Evolutionary conservation across 805 yeast species (phyloP).

Genomic region (Limtongozyma cylindracea): DNA sequence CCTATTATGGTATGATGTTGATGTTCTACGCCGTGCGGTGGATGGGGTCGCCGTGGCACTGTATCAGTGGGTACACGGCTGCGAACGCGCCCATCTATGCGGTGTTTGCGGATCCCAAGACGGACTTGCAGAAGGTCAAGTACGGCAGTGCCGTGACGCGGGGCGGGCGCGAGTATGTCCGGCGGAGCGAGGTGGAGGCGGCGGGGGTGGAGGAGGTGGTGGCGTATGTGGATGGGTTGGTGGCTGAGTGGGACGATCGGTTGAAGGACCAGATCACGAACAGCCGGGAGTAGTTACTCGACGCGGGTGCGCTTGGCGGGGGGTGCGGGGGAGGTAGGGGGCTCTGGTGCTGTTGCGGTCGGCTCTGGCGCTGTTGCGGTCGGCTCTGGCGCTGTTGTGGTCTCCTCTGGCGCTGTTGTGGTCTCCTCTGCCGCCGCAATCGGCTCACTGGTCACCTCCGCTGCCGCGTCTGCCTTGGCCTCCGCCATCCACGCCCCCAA

Average conservation of each 20-base stretch:
- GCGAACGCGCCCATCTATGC: constrained; percentile 55
- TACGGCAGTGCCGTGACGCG: constrained; percentile 46
- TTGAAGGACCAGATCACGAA: constrained; percentile 49
- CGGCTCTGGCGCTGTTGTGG: too few relatives aligned
- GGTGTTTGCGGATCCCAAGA: constrained; percentile 23
- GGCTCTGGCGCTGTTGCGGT: too few relatives aligned
- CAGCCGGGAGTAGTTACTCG: constrained; percentile 8
- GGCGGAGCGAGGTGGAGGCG: constrained; percentile 25
- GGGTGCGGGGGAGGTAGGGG: too few relatives aligned
- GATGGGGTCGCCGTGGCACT: constrained; percentile 74
- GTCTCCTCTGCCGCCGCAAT: too few relatives aligned
- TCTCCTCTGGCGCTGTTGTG: too few relatives aligned
- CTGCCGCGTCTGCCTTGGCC: too few relatives aligned
- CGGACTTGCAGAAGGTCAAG: constrained; percentile 31
- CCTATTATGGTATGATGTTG: constrained; percentile 67
- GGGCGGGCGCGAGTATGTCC: constrained; percentile 40
- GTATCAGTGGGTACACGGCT: constrained; percentile 68
- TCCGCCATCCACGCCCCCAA: too few relatives aligned
- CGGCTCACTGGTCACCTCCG: too few relatives aligned
- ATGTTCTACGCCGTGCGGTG: constrained; percentile 66
- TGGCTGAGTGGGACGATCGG: constrained; percentile 47
- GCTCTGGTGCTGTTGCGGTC: too few relatives aligned
- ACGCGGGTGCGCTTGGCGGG: too few relatives aligned
- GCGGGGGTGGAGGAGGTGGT: constrained; percentile 46
- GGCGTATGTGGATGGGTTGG: constrained; percentile 30